Evolutionary conservation across 2,329 filamentous ascomycete species (phyloP).

Genomic region (Cytospora paraplurivora): DNA sequence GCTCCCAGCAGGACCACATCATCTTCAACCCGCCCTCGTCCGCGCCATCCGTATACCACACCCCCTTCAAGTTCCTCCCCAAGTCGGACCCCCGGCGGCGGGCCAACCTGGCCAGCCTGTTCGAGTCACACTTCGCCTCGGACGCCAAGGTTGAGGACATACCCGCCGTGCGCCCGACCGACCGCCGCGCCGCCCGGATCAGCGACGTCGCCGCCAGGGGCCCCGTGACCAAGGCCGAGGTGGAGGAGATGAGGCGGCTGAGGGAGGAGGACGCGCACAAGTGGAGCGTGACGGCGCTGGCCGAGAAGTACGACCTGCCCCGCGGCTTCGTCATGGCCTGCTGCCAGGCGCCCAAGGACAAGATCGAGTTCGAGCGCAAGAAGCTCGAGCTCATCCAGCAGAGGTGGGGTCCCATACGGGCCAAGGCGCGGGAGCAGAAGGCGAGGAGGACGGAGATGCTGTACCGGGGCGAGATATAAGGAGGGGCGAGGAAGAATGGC

Average conservation of each 20-base stretch:
- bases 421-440: slow-evolving; percentile 57
- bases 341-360: slow-evolving; percentile 50
- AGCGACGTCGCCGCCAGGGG: slow-evolving; percentile 38
- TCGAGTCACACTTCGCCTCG: slow-evolving; percentile 34
- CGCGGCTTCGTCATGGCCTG: slow-evolving; percentile 61
- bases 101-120: slow-evolving; percentile 50
- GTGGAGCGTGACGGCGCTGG: slow-evolving; percentile 58
- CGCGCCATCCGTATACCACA: slow-evolving; percentile 59
- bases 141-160: slow-evolving; percentile 24
- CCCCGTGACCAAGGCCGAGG: slow-evolving; percentile 57
- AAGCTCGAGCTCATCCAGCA: slow-evolving; percentile 52
- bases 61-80: slow-evolving; percentile 68
- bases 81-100: slow-evolving; percentile 55
- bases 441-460: slow-evolving; percentile 56
- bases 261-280: slow-evolving; percentile 53
- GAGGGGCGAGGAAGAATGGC: background rate
- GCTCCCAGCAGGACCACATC: slow-evolving; percentile 44
- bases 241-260: slow-evolving; percentile 62
- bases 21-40: slow-evolving; percentile 53
- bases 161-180: slow-evolving; percentile 21
- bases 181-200: slow-evolving; percentile 7
- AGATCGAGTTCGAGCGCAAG: slow-evolving; percentile 48
- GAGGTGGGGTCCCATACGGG: slow-evolving; percentile 60
- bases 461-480: slow-evolving; percentile 53
- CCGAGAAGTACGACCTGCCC: slow-evolving; percentile 58